Conservation (phyloP, 768 basidiomycete species). For the Mycena filopes region DNA sequence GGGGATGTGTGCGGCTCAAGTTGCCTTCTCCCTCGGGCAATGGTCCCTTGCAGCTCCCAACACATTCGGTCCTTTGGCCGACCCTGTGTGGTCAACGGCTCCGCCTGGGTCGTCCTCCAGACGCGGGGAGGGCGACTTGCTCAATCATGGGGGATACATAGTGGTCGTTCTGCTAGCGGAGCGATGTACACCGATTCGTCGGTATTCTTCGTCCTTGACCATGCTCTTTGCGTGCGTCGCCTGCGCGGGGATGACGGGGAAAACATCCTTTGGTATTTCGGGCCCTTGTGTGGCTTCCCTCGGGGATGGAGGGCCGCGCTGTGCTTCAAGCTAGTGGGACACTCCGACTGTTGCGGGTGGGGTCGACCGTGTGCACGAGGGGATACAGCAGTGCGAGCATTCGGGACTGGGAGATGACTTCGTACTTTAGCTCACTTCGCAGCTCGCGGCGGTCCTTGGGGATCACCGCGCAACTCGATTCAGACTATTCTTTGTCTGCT, state of each 20-base stretch:
- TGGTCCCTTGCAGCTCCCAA: neutral
- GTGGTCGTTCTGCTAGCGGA: neutral
- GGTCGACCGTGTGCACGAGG: neutral
- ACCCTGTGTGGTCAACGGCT: slow-evolving; percentile 6
- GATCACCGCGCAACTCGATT: slow-evolving; percentile 49
- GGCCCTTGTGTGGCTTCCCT: slow-evolving; percentile 4
- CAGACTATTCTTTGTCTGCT: slow-evolving; percentile 58
- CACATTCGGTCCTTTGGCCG: slow-evolving; percentile 11
- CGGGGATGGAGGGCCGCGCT: slow-evolving; percentile 1
- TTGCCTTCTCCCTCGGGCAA: neutral
- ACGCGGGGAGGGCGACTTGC: neutral
- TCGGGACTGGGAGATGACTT: neutral
- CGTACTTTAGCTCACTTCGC: slow-evolving; percentile 52
- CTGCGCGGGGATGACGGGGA: neutral
- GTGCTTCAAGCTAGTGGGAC: neutral
- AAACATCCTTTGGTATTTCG: neutral
- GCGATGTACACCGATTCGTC: neutral
- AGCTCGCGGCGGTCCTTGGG: slow-evolving; percentile 33
- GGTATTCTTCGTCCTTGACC: neutral
- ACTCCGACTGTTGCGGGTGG: neutral
- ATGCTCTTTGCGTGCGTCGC: neutral
- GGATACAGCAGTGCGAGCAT: slow-evolving; percentile 6
- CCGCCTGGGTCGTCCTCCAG: neutral
- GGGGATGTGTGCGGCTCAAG: neutral
- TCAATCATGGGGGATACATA: neutral